Evolutionary conservation across 208 protist genomes (phyloP).

Genomic region (Leishmania braziliensis): DNA sequence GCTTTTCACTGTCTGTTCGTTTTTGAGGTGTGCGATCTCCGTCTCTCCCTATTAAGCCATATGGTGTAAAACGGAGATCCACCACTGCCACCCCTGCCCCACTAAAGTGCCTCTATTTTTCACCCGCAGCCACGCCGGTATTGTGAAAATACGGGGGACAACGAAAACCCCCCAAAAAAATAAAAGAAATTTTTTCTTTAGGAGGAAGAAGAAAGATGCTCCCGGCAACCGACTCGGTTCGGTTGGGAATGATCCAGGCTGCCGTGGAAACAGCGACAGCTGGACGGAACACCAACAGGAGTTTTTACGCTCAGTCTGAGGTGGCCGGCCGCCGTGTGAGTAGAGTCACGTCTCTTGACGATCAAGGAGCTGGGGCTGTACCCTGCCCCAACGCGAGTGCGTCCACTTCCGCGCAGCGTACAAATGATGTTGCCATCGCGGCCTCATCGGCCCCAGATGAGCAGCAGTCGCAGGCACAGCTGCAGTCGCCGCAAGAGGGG

Average conservation of each 20-base stretch:
- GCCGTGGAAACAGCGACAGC: background rate
- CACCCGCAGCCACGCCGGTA: background rate
- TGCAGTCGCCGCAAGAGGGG: conserved; percentile 8
- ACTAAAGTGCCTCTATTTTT: background rate
- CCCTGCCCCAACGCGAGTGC: background rate
- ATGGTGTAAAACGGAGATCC: background rate
- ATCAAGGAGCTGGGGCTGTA: background rate
- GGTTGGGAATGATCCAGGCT: background rate
- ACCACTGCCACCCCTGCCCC: background rate
- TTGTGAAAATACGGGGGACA: background rate
- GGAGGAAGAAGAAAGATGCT: background rate
- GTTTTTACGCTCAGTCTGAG: background rate
- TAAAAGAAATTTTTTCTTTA: background rate
- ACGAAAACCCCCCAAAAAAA: background rate
- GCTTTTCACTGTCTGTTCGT: background rate
- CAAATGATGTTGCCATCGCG: background rate
- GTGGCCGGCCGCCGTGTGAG: background rate
- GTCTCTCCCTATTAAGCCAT: background rate
- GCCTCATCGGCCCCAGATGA: background rate
- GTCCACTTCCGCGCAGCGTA: background rate
- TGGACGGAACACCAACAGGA: background rate
- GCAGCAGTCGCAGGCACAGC: background rate
- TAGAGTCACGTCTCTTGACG: background rate
- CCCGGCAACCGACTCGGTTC: background rate
- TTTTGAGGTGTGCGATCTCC: background rate